Percentiles rank a stretch among this genome's conserved stretches.
These are phyloP conservation scores for Monilinia aucupariae DNA, from an alignment of 2,329 filamentous ascomycete species.

Conservation along the genomic window DNA sequence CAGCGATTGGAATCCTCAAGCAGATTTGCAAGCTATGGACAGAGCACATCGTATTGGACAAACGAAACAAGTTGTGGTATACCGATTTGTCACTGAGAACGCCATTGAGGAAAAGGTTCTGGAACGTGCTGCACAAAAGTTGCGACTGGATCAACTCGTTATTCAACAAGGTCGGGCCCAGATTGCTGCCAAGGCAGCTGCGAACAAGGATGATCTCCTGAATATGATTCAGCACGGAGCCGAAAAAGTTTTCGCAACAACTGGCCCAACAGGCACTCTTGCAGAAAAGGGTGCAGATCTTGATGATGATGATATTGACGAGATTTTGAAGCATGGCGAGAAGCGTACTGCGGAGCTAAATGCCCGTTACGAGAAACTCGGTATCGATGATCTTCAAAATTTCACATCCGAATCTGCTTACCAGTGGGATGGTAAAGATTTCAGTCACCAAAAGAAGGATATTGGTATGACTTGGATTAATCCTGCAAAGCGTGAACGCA, in stretches of 20 bases:
- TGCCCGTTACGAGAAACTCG: slow-evolving; percentile 91
- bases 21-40: slow-evolving; percentile 98
- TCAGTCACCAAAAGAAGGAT: slow-evolving; percentile 85
- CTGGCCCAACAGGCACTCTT: slow-evolving; percentile 58
- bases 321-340: slow-evolving; percentile 80
- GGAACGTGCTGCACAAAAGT: slow-evolving; percentile 91
- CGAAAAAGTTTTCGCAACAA: slow-evolving; percentile 81
- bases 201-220: slow-evolving; percentile 91
- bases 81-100: slow-evolving; percentile 94
- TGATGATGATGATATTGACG: slow-evolving; percentile 86
- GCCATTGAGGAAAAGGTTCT: slow-evolving; percentile 98
- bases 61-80: slow-evolving; percentile 95
- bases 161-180: slow-evolving; percentile 97
- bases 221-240: slow-evolving; percentile 99
- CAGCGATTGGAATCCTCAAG: slow-evolving; percentile 98
- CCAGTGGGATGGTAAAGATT: slow-evolving; percentile 98
- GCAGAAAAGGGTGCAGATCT: slow-evolving; percentile 57
- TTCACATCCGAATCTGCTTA: slow-evolving; percentile 97
- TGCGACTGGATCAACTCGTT: slow-evolving; percentile 92
- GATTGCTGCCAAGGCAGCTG: slow-evolving; percentile 80
- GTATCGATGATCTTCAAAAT: slow-evolving; percentile 94
- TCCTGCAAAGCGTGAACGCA: slow-evolving; percentile 94
- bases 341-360: slow-evolving; percentile 84
- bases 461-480: slow-evolving; percentile 97
- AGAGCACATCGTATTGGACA: slow-evolving; percentile 97